Evolutionary conservation across 495 filamentous ascomycete species (phyloP).

Genomic region (Hyaloscypha hepaticicola): DNA sequence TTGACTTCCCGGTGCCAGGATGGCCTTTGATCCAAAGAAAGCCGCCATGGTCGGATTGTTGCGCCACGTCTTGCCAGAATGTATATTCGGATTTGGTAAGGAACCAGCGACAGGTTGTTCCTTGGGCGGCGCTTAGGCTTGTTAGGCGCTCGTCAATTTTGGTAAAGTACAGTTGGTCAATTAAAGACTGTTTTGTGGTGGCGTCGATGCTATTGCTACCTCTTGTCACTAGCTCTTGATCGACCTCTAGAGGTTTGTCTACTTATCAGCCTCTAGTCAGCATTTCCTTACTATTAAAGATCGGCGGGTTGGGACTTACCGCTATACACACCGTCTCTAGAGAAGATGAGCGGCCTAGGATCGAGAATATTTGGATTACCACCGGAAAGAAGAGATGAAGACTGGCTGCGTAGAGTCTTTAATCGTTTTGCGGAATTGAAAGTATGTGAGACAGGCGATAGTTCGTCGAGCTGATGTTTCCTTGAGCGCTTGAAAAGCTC

Average conservation of each 20-base stretch:
- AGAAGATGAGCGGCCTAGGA: conserved; percentile 13
- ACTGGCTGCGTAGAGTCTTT: conserved; percentile 21
- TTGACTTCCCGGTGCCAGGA: conserved; percentile 46
- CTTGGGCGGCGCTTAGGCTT: conserved; percentile 30
- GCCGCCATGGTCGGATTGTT: conserved; percentile 35
- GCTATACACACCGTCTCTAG: conserved; percentile 19
- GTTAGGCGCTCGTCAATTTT: conserved; percentile 37
- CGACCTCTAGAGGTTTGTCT: too few species aligned
- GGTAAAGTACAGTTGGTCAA: conserved; percentile 33
- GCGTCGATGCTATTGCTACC: conserved; percentile 24
- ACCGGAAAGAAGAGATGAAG: conserved; percentile 20
- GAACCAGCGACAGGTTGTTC: conserved; percentile 40
- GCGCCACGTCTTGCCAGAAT: conserved; percentile 35
- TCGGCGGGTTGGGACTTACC: too few species aligned
- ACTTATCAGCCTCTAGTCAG: too few species aligned
- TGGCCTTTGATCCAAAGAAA: conserved; percentile 45
- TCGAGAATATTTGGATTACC: conserved; percentile 14
- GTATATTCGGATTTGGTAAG: conserved; percentile 33
- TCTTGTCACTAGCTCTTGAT: too few species aligned
- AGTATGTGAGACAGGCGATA: conserved; percentile 22
- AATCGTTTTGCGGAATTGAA: conserved; percentile 21
- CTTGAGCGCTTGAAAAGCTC: conserved; percentile 20
- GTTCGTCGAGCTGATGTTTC: conserved; percentile 18
- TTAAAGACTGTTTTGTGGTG: conserved; percentile 23
- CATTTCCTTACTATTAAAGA: too few species aligned